A percentile compares a stretch with the other conserved stretches of the same genome.
Conservation (phyloP, 352 stramenopile genomes). For the Pythium guiyangense region DNA sequence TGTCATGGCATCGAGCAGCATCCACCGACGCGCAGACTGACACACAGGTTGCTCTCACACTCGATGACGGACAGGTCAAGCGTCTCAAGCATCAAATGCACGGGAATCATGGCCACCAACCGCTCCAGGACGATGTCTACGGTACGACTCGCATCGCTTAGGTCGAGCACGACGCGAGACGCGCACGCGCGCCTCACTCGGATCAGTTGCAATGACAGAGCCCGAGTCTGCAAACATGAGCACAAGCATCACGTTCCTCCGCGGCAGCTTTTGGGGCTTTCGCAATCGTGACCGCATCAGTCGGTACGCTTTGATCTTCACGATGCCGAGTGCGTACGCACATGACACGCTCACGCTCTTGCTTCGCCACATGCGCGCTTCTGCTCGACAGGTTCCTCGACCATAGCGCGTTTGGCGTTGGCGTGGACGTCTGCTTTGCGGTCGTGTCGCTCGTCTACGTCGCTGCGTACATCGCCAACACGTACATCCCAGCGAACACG, state of each 20-base stretch:
- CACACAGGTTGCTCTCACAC: background rate
- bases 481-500: conserved; percentile 60
- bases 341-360: background rate
- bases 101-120: background rate
- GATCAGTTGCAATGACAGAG: conserved; percentile 12
- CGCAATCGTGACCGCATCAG: conserved; percentile 39
- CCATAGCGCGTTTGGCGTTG: conserved; percentile 66
- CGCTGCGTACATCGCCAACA: conserved; percentile 69
- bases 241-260: conserved; percentile 26
- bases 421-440: conserved; percentile 55
- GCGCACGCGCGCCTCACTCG: background rate
- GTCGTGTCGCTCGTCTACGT: conserved; percentile 55
- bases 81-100: conserved; percentile 18
- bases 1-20: background rate
- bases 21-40: background rate
- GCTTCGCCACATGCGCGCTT: no score
- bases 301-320: conserved; percentile 14
- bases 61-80: conserved; percentile 10
- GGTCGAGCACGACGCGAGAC: no score
- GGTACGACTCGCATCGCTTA: background rate
- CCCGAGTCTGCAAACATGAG: conserved; percentile 20
- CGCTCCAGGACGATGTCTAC: background rate
- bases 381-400: conserved; percentile 42
- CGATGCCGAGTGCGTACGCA: background rate
- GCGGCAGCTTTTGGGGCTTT: conserved; percentile 17